phyloP scores from a whole-genome alignment of 768 basidiomycete genomes.

The Leccinum olivaceopallidum region DNA sequence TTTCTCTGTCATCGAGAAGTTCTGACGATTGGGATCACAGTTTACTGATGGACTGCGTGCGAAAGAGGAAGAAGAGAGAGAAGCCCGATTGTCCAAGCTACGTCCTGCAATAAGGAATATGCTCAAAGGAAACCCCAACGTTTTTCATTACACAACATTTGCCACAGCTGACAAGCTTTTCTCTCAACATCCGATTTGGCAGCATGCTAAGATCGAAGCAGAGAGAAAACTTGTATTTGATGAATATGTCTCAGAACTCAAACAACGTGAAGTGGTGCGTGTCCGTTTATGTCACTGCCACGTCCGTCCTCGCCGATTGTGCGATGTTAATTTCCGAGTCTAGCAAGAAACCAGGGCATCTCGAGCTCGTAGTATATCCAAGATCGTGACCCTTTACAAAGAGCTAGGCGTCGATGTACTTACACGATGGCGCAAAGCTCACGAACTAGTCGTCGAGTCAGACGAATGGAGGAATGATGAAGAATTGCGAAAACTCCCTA shows the following conservation, averaged over 20 bases:
- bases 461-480: slow-evolving; percentile 76
- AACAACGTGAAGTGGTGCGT: slow-evolving; percentile 85
- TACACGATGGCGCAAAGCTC: slow-evolving; percentile 91
- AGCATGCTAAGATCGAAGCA: slow-evolving; percentile 78
- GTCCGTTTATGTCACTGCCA: not conserved
- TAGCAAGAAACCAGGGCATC: slow-evolving; percentile 81
- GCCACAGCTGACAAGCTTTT: slow-evolving; percentile 86
- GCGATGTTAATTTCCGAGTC: slow-evolving; percentile 6
- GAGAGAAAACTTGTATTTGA: slow-evolving; percentile 90
- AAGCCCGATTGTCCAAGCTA: slow-evolving; percentile 78
- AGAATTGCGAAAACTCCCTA: slow-evolving; percentile 81
- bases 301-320: slow-evolving; percentile 8
- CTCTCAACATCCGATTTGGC: slow-evolving; percentile 88
- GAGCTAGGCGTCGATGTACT: slow-evolving; percentile 86
- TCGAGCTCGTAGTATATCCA: slow-evolving; percentile 76
- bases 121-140: slow-evolving; percentile 83
- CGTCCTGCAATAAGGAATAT: slow-evolving; percentile 86
- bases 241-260: slow-evolving; percentile 86
- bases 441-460: slow-evolving; percentile 71
- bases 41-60: slow-evolving; percentile 75
- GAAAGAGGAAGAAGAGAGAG: slow-evolving; percentile 85
- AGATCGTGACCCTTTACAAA: slow-evolving; percentile 84
- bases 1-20: not conserved
- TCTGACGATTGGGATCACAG: slow-evolving; percentile 31
- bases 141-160: slow-evolving; percentile 92